These are phyloP conservation scores for Scheffersomyces amazonensis DNA, from an alignment of 805 yeast species.

Conservation along the genomic window DNA sequence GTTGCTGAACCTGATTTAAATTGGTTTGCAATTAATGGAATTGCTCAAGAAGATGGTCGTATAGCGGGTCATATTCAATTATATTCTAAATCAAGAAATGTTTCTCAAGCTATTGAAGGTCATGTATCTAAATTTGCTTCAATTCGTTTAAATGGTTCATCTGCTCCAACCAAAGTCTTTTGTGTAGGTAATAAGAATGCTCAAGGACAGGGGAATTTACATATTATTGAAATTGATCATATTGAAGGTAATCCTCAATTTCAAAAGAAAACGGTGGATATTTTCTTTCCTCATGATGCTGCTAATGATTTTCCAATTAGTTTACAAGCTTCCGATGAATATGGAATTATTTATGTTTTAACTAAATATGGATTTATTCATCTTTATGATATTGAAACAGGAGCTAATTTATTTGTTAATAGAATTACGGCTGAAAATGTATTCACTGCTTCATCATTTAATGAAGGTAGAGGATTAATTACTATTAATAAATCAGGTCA, in stretches of 20 bases:
- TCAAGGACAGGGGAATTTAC: slow-evolving; percentile 69
- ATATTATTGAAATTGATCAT: slow-evolving; percentile 95
- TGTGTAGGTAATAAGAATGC: slow-evolving; percentile 89
- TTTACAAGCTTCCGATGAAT: slow-evolving; percentile 78
- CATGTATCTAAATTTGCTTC: slow-evolving; percentile 91
- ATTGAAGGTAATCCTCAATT: slow-evolving; percentile 80
- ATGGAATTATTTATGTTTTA: slow-evolving; percentile 82
- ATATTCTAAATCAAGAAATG: slow-evolving; percentile 81
- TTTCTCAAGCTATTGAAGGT: slow-evolving; percentile 96
- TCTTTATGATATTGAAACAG: slow-evolving; percentile 89
- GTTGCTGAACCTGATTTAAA: slow-evolving; percentile 74
- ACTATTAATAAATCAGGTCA: slow-evolving; percentile 95
- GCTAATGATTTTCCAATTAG: slow-evolving; percentile 95
- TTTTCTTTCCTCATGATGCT: slow-evolving; percentile 96
- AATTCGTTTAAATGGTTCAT: slow-evolving; percentile 69
- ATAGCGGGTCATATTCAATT: slow-evolving; percentile 96
- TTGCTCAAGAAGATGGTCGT: slow-evolving; percentile 89
- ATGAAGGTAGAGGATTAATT: slow-evolving; percentile 76
- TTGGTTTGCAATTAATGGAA: slow-evolving; percentile 96
- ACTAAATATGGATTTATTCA: slow-evolving; percentile 97
- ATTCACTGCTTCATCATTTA: slow-evolving; percentile 79
- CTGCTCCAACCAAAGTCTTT: slow-evolving; percentile 77
- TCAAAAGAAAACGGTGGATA: slow-evolving; percentile 85
- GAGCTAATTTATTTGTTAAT: slow-evolving; percentile 89
- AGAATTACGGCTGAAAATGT: slow-evolving; percentile 95